phyloP scores from a whole-genome alignment of 2,329 filamentous ascomycete species.

The Mycosphaerella arachidis region DNA sequence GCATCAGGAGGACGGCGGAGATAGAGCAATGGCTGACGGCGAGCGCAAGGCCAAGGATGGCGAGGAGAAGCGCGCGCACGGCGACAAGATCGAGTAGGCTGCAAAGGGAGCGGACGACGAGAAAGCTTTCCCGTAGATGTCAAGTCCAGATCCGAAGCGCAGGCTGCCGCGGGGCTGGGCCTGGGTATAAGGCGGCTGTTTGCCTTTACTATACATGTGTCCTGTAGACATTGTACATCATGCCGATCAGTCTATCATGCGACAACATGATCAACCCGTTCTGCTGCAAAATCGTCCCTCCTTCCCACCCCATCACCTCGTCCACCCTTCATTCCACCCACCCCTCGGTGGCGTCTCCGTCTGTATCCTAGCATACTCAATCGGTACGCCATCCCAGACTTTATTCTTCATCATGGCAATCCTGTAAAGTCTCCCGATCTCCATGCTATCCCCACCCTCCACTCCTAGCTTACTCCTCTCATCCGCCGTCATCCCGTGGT shows the following conservation, averaged over 20 bases:
- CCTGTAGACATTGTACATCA: background rate
- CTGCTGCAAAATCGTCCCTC: slow-evolving; percentile 15
- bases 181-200: background rate
- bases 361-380: slow-evolving; percentile 84
- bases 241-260: background rate
- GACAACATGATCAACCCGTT: background rate
- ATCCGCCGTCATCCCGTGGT: slow-evolving; percentile 36
- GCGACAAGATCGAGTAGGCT: too few relatives aligned
- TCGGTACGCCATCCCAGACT: slow-evolving; percentile 74
- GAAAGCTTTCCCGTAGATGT: too few relatives aligned
- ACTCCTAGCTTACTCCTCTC: slow-evolving; percentile 24
- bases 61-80: too few relatives aligned
- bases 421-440: slow-evolving; percentile 72
- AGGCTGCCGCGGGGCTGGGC: background rate
- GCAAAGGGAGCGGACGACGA: too few relatives aligned
- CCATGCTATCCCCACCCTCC: slow-evolving; percentile 34
- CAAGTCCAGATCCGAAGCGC: background rate
- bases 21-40: too few relatives aligned
- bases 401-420: slow-evolving; percentile 89
- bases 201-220: background rate
- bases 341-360: slow-evolving; percentile 73
- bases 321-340: slow-evolving; percentile 95
- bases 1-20: too few relatives aligned
- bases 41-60: too few relatives aligned
- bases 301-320: slow-evolving; percentile 43